Conservation (phyloP, 306 rosid species). For the Dryas alaskensis region DNA sequence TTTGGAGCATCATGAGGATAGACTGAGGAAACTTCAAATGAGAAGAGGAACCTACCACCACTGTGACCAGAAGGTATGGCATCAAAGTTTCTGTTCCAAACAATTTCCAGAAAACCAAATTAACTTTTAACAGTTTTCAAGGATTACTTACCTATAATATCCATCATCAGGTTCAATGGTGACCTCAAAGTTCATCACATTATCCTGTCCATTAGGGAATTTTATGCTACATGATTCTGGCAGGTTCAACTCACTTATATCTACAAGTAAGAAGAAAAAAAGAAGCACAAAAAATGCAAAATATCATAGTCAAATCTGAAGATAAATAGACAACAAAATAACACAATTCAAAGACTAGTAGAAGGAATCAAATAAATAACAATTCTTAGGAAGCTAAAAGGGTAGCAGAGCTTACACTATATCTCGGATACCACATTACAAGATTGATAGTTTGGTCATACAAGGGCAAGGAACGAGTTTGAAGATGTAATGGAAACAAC, state of each 20-base stretch:
- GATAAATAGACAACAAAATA: neutral
- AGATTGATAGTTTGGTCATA: neutral
- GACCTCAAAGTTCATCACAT: constrained; percentile 44
- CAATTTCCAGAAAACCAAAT: neutral
- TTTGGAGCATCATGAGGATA: constrained; percentile 51
- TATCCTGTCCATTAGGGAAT: constrained; percentile 42
- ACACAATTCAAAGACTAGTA: neutral
- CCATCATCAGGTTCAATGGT: constrained; percentile 42
- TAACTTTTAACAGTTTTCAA: neutral
- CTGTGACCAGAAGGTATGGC: constrained; percentile 20
- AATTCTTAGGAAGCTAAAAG: too few relatives aligned
- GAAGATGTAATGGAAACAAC: neutral
- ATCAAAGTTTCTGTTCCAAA: neutral
- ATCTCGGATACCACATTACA: neutral
- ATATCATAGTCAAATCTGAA: neutral
- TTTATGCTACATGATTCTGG: constrained; percentile 37
- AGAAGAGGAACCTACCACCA: constrained; percentile 38
- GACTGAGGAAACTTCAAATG: constrained; percentile 36
- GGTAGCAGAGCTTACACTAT: too few relatives aligned
- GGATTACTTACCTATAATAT: constrained; percentile 36
- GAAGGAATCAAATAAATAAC: neutral
- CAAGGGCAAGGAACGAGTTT: neutral
- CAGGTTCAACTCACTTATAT: constrained; percentile 40
- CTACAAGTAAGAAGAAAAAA: constrained; percentile 17
- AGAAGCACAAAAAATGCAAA: neutral